A percentile compares a stretch with the other conserved stretches of the same genome.
These are phyloP conservation scores for Chrysochromulina parva DNA, from an alignment of 78 protist genomes.

Conservation along the genomic window DNA sequence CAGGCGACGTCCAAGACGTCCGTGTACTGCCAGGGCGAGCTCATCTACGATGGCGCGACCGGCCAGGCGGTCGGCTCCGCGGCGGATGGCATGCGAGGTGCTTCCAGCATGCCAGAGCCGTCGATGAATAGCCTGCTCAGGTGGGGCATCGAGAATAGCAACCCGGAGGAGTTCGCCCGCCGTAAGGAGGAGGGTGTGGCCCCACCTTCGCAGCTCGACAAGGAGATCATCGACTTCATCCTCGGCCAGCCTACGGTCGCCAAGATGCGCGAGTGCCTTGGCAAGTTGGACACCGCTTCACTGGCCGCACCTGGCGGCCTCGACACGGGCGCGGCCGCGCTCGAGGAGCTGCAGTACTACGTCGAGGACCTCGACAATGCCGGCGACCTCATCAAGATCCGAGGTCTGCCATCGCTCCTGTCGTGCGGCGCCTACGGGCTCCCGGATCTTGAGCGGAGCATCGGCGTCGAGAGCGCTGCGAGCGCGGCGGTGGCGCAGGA, in stretches of 20 bases:
- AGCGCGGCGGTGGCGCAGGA: too few relatives aligned
- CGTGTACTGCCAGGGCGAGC: background rate
- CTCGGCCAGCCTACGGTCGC: conserved; percentile 4
- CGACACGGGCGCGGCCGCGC: background rate
- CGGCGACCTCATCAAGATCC: background rate
- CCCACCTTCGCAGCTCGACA: background rate
- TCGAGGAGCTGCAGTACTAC: conserved; percentile 27
- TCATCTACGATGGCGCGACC: background rate
- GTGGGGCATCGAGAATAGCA: background rate
- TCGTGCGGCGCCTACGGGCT: background rate
- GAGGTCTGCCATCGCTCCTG: background rate
- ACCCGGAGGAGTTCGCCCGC: background rate
- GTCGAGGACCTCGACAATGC: background rate
- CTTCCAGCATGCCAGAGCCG: too few relatives aligned
- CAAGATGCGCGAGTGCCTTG: background rate
- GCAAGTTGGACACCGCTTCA: background rate
- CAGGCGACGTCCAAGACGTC: background rate
- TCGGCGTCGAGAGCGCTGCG: too few relatives aligned
- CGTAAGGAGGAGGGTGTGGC: background rate
- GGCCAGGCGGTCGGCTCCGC: background rate
- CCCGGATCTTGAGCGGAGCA: too few relatives aligned
- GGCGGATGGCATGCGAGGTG: too few relatives aligned
- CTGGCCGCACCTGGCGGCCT: too few relatives aligned
- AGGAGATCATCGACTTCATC: background rate
- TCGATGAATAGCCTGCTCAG: background rate